Evolutionary conservation across 2,329 filamentous ascomycete species (phyloP), one percentile per base, ranked within the genome.

Genomic region (Trichoderma sp.): DNA sequence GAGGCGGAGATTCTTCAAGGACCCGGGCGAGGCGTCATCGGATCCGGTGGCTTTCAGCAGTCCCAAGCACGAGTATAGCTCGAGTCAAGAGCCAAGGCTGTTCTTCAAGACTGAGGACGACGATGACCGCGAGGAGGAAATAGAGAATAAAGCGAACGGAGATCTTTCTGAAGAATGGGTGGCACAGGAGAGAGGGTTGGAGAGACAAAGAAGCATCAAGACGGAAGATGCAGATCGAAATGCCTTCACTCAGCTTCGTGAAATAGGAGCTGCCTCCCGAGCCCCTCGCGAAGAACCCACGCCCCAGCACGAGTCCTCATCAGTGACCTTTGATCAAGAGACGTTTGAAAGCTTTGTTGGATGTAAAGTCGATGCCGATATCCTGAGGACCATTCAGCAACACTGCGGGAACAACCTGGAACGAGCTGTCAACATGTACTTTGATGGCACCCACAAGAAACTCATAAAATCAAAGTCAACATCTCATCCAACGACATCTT

Each of bases 371-470:
- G 76, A 81, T 7, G 69, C 80, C 0, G 81, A 86, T 28, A 78
- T 83, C 13, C 74, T 91, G 59, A 78, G 79, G 7, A 76, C 82
- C 4, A 83, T 91, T 24, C 82, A 82, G n/a, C 79, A 83, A 10
- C 81, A 83, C 54, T 90, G 88, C 66, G 84, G 84, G 28, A 80
- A 86, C 65, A 83, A 89, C 70, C 81, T 91, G 18, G 86, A 90
- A 74, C 82, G 83, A 70, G 89, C 89, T 7, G 85, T 90, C 68
- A 90, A 90, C 69, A 90, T 90, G 86, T 91, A 89, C 74, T 87
- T 90, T 70, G 89, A 91, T 71, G 89, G 88, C 24, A 90, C 89
- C 5, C 91, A 89, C 84, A 88, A 87, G 74, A 83, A 80, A 11
- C 77, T 81, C 49, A 79, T 80, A 69, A 79, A 79, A 56, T 77